phyloP scores from a whole-genome alignment of 2,329 filamentous ascomycete species.

The Cryphonectria parasitica region DNA sequence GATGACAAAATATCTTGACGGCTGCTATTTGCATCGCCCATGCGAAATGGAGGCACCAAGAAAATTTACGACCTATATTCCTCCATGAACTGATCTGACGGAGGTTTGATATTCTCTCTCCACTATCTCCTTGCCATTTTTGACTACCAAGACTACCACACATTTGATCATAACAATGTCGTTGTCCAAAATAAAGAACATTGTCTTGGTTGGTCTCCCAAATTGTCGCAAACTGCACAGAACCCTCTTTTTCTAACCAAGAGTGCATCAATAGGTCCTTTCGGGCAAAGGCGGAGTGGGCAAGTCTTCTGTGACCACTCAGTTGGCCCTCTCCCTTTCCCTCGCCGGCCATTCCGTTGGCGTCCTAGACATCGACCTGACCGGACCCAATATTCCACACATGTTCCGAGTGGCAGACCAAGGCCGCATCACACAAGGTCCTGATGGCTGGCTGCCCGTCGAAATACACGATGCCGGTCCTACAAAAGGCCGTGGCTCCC shows the following conservation, averaged over 20 bases:
- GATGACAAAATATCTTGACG: conserved; percentile 23
- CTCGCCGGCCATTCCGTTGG: conserved; percentile 87
- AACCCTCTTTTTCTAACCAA: conserved; percentile 19
- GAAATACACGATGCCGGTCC: conserved; percentile 70
- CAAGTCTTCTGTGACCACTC: conserved; percentile 96
- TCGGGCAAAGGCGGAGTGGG: conserved; percentile 98
- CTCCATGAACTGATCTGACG: not conserved
- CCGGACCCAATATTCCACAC: conserved; percentile 92
- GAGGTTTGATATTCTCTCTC: not conserved
- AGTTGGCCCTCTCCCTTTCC: conserved; percentile 87
- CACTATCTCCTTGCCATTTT: not conserved
- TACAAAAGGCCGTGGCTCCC: conserved; percentile 58
- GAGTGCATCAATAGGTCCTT: conserved; percentile 60
- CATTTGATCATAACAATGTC: conserved; percentile 54
- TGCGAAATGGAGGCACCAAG: conserved; percentile 18
- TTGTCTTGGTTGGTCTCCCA: conserved; percentile 60
- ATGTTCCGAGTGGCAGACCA: conserved; percentile 84
- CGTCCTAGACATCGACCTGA: conserved; percentile 94
- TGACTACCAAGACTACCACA: no score
- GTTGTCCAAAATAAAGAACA: conserved; percentile 72
- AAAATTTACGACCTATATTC: not conserved
- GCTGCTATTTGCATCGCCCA: not conserved
- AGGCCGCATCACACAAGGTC: conserved; percentile 87
- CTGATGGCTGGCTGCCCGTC: conserved; percentile 91
- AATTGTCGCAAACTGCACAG: not conserved